A percentile compares a stretch with the other conserved stretches of the same genome.
phyloP scores from a whole-genome alignment of 352 stramenopile species.

The Phytopythium cucurbitacearum region DNA sequence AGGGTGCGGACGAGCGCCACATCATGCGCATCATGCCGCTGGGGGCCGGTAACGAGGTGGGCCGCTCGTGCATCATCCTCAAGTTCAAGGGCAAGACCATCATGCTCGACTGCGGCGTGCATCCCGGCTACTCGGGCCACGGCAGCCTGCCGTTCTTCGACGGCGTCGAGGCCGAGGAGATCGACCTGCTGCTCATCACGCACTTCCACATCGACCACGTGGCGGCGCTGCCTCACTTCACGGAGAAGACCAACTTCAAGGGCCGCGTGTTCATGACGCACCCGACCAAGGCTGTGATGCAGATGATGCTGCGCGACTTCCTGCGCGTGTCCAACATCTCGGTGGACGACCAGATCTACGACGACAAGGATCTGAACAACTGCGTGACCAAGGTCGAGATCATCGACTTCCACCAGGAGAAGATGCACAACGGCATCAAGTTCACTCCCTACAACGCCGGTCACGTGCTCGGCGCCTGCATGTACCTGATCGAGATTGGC shows the following conservation, averaged over 20 bases:
- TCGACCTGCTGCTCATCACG: constrained; percentile 97
- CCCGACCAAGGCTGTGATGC: constrained; percentile 98
- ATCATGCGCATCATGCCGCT: constrained; percentile 94
- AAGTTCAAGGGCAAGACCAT: constrained; percentile 99
- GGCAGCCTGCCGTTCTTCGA: constrained; percentile 98
- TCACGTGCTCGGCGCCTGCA: constrained; percentile 98
- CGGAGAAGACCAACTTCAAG: constrained; percentile 98
- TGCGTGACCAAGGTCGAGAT: constrained; percentile 98
- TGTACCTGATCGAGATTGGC: constrained; percentile 99
- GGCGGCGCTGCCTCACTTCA: constrained; percentile 98
- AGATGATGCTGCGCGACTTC: constrained; percentile 98
- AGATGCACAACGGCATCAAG: constrained; percentile 96
- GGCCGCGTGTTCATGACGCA: constrained; percentile 99
- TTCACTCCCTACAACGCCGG: constrained; percentile 99
- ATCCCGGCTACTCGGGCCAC: constrained; percentile 94
- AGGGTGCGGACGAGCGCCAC: constrained; percentile 80
- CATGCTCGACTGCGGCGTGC: constrained; percentile 91
- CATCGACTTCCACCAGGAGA: constrained; percentile 97
- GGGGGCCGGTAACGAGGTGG: constrained; percentile 98
- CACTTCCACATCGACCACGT: constrained; percentile 99
- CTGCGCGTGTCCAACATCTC: constrained; percentile 92
- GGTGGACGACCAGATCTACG: constrained; percentile 92
- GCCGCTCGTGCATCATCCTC: constrained; percentile 98
- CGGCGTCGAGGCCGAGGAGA: constrained; percentile 92
- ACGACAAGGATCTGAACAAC: constrained; percentile 94